Evolutionary conservation across 345 rosid genomes (phyloP), one percentile per base, ranked within the genome.

Genomic region (Melaleuca alternifolia): DNA sequence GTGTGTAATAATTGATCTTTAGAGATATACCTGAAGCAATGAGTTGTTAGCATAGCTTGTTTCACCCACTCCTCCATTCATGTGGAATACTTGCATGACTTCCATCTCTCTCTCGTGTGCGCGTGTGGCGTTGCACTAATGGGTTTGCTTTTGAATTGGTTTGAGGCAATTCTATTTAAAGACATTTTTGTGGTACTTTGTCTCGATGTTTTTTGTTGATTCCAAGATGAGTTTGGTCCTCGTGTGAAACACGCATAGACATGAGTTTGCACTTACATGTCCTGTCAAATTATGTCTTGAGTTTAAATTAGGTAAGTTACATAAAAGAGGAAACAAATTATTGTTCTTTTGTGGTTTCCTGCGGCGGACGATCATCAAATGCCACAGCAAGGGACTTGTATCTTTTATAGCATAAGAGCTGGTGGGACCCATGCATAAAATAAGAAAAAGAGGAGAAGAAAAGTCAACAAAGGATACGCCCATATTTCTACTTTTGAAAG

Each of bases 41-140:
- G 95, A 90, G 84, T 92, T 93, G 46, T 62, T 53, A 7, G 95
- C 93, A 21, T 91, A 92, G 52, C 95, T 93, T 20, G 90, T 21
- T 6, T 88, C 90, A 65, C 93, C 93, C 16, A 18, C 33, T 86
- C 53, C 87, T 30, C 46, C 79, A 33, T 65, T 93, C 95, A 93
- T 91, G 88, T 56, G 91, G 61, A 90, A 90, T 28, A 90, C 92
- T 85, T n/a, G 33, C 4, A 16, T 11, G 71, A 59, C 33, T 26
- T 59, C 71, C 71, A 59, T 59, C 71, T n/a, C 14, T 59, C 16
- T 56, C 65, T 62, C 44, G 9, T 1, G 10, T 12, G 28, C 4
- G 61, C 11, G 30, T 24, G 62, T 56, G 62, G 62, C 6, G 28
- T 24, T 56, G 30, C 46, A 30, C 77, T 16, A 3, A 8, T 4